Base-by-base conservation (phyloP, 176 grass and related monocot genomes). In the Triticum dicoccoides region DNA sequence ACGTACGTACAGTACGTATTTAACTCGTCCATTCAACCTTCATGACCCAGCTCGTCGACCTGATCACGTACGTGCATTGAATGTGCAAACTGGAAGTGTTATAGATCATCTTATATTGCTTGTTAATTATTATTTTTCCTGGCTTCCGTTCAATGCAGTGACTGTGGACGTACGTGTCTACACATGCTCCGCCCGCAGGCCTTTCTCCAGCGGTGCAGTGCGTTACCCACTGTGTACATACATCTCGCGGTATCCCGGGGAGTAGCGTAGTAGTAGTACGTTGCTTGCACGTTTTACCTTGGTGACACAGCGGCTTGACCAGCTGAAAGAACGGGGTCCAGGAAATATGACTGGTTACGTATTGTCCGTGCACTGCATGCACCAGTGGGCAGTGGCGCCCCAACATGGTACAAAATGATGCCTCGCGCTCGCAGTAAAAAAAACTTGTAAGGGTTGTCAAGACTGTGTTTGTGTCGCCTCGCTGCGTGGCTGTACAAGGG, bases 201-300 rank as follows among this genome's bases (percentile, higher is more conserved):
- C 13, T 39, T 39, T 72, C 65, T 34, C 27, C 30, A 14, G 30
- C 61, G 0, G 47, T 15, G 15, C 69, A 23, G 21, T 23, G 1
- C 69, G 12, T 73, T 27, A 45, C 72, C 44, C 72, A 18, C 24
- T 2, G 42, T 51, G n/a, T 45, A 59, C 18, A 59, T 59, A 59
- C 3, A 17, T 29, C 72, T 51, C 6, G 72, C 72, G 4, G n/a
- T 74, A 74, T 51, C 72, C 72, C 72, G 34, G 12, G 35, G 8
- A 25, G 34, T 20, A 35, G 11, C 70, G 71, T 21, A 11, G 65
- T 38, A 11, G n/a, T 4, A 23, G 54, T 9, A 41, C 35, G n/a
- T 73, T 63, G 56, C 56, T 79, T 39, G 77, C 24, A 63, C 56
- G 76, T 62, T 79, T 38, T 18, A 33, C 73, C 73, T 54, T 54